Conservation (phyloP, 768 basidiomycete genomes). For the Porphyrellus cyaneotinctus region DNA sequence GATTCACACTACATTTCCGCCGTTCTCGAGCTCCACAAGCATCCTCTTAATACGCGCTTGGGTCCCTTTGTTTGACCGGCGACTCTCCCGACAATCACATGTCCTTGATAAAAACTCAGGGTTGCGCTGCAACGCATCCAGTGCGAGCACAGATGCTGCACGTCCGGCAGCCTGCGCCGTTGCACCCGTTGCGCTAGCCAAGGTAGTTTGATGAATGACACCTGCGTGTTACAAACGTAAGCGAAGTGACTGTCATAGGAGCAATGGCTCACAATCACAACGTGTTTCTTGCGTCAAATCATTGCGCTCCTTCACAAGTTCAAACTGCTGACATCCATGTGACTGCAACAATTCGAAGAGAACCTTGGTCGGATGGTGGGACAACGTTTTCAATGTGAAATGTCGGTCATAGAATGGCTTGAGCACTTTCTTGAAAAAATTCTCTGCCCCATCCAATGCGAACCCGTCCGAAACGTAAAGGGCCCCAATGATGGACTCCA, state of each 20-base stretch:
- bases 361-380: conserved; percentile 73
- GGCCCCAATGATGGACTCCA: conserved; percentile 78
- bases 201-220: conserved; percentile 58
- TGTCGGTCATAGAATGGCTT: conserved; percentile 78
- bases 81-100: conserved; percentile 59
- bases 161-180: conserved; percentile 55
- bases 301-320: conserved; percentile 50
- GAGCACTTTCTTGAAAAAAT: conserved; percentile 62
- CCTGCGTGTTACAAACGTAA: conserved; percentile 41
- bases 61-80: conserved; percentile 33
- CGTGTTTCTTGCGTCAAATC: conserved; percentile 33
- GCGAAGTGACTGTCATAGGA: conserved; percentile 7
- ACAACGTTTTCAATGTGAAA: conserved; percentile 66
- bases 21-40: conserved; percentile 23
- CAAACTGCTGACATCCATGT: conserved; percentile 65
- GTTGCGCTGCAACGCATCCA: conserved; percentile 67
- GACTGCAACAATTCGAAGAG: conserved; percentile 71
- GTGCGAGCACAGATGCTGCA: conserved; percentile 56
- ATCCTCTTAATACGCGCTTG: conserved; percentile 36
- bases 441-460: conserved; percentile 54
- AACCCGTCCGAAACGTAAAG: conserved; percentile 75
- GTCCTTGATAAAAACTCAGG: conserved; percentile 54
- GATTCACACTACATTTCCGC: conserved; percentile 14
- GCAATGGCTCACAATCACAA: conserved; percentile 48
- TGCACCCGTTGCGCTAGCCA: conserved; percentile 54